Evolutionary conservation across 768 basidiomycete genomes (phyloP).

Genomic region (Naganishia vishniacii): DNA sequence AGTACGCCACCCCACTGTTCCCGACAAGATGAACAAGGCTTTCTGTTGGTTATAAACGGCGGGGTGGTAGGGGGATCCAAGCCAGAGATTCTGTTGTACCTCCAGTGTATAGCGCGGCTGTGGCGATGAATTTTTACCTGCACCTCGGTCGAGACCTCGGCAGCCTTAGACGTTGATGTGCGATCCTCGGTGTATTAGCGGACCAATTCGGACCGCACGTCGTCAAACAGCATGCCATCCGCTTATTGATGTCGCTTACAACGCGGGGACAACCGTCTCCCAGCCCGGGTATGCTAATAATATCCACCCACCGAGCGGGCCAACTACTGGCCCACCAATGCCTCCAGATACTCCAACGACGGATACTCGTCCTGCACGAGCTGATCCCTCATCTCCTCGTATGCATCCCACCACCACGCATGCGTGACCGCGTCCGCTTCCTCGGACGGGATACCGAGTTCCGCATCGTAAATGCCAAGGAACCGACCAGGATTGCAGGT

Average conservation of each 20-base stretch:
- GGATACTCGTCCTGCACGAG: constrained; percentile 22
- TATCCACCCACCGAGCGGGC: constrained; percentile 32
- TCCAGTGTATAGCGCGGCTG: not conserved
- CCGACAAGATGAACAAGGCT: constrained; percentile 11
- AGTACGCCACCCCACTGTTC: not conserved
- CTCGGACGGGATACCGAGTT: constrained; percentile 32
- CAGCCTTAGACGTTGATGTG: too few species aligned
- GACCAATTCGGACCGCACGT: too few species aligned
- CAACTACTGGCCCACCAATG: constrained; percentile 19
- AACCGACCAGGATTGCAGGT: constrained; percentile 31
- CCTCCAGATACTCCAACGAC: constrained; percentile 22
- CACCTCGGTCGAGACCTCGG: too few species aligned
- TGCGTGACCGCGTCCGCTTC: constrained; percentile 36
- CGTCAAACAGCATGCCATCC: too few species aligned
- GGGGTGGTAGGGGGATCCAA: not conserved
- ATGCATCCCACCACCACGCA: constrained; percentile 47
- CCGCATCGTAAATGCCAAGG: constrained; percentile 27
- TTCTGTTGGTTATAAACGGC: constrained; percentile 7
- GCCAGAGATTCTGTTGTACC: not conserved
- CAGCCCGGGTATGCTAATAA: too few species aligned
- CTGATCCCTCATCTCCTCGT: constrained; percentile 38
- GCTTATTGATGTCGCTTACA: too few species aligned
- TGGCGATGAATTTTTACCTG: not conserved
- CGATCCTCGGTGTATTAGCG: too few species aligned
- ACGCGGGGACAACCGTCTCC: too few species aligned